Percentiles rank a stretch among this genome's conserved stretches.
Evolutionary conservation across 1,284 basidiomycete genomes (phyloP).

Genomic region (Pyrrhoderma lamaoense): DNA sequence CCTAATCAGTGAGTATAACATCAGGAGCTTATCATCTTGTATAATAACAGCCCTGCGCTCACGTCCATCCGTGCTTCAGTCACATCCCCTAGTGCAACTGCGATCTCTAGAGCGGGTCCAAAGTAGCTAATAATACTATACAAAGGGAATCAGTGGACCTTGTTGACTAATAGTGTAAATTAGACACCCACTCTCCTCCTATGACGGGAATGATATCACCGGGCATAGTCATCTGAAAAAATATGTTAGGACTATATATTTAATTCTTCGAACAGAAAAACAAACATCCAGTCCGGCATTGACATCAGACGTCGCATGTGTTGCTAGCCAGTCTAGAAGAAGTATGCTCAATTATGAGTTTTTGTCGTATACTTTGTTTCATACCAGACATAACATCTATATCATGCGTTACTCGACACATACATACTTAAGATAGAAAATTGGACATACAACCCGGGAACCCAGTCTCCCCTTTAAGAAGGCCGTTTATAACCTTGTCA

Average conservation of each 20-base stretch:
- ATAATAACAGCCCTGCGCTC: not conserved
- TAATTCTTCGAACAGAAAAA: not conserved
- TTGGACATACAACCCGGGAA: slow-evolving; percentile 43
- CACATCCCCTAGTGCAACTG: slow-evolving; percentile 37
- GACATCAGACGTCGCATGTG: slow-evolving; percentile 28
- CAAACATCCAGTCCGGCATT: slow-evolving; percentile 42
- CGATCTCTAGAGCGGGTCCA: slow-evolving; percentile 41
- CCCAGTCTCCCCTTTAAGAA: slow-evolving; percentile 51
- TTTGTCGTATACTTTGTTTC: not conserved
- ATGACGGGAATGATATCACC: slow-evolving; percentile 44
- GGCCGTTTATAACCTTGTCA: slow-evolving; percentile 43
- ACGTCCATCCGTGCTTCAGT: slow-evolving; percentile 40
- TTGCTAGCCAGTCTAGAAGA: slow-evolving; percentile 40
- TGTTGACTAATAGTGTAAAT: too few species aligned
- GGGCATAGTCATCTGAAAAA: slow-evolving; percentile 50
- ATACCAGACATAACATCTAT: slow-evolving; percentile 17
- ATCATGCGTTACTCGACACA: too few species aligned
- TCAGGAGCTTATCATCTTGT: not conserved
- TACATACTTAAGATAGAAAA: not conserved
- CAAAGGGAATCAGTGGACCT: too few species aligned
- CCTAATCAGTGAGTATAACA: slow-evolving; percentile 20
- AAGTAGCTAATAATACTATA: slow-evolving; percentile 31
- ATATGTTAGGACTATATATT: not conserved
- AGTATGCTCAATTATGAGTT: slow-evolving; percentile 14
- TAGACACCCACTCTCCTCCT: slow-evolving; percentile 11